phyloP scores from a whole-genome alignment of 768 basidiomycete genomes.

The Amyloporia xantha region DNA sequence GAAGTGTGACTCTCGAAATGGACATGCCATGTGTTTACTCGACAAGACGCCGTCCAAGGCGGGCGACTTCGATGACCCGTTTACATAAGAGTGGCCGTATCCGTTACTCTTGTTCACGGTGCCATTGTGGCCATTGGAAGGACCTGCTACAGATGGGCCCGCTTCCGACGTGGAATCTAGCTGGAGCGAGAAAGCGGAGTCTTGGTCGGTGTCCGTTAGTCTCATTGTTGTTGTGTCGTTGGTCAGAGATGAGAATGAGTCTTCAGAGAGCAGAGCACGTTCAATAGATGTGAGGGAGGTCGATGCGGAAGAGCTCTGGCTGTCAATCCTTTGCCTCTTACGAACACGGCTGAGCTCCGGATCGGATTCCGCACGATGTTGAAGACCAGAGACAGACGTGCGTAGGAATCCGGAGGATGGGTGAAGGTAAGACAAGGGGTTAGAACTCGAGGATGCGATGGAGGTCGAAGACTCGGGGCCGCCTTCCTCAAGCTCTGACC shows the following conservation, averaged over 20 bases:
- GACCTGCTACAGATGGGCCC: slow-evolving; percentile 17
- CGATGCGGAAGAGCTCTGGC: slow-evolving; percentile 9
- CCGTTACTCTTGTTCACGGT: slow-evolving; percentile 18
- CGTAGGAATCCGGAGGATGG: slow-evolving; percentile 15
- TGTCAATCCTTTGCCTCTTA: slow-evolving; percentile 23
- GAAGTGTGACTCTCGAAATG: slow-evolving; percentile 57
- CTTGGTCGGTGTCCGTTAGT: slow-evolving; percentile 16
- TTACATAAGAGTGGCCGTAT: slow-evolving; percentile 12
- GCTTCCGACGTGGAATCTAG: slow-evolving; percentile 16
- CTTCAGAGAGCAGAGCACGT: slow-evolving; percentile 18
- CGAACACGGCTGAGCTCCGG: slow-evolving; percentile 18
- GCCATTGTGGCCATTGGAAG: slow-evolving; percentile 22
- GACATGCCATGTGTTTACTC: slow-evolving; percentile 11
- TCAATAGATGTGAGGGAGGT: slow-evolving; percentile 9
- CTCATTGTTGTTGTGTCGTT: slow-evolving; percentile 14
- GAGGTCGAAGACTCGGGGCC: slow-evolving; percentile 21
- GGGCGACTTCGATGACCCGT: slow-evolving; percentile 12
- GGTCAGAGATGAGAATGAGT: slow-evolving; percentile 7
- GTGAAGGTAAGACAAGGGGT: slow-evolving; percentile 23
- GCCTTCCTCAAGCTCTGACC: slow-evolving; percentile 54
- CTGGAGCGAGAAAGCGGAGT: slow-evolving; percentile 20
- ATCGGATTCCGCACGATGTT: slow-evolving; percentile 9
- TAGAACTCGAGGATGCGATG: slow-evolving; percentile 14
- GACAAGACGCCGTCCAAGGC: slow-evolving; percentile 1
- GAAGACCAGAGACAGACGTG: slow-evolving; percentile 8